Percentiles rank a stretch among this genome's conserved stretches.
phyloP scores from a whole-genome alignment of 169 alveolate genomes.

The Plasmodium malariae region DNA sequence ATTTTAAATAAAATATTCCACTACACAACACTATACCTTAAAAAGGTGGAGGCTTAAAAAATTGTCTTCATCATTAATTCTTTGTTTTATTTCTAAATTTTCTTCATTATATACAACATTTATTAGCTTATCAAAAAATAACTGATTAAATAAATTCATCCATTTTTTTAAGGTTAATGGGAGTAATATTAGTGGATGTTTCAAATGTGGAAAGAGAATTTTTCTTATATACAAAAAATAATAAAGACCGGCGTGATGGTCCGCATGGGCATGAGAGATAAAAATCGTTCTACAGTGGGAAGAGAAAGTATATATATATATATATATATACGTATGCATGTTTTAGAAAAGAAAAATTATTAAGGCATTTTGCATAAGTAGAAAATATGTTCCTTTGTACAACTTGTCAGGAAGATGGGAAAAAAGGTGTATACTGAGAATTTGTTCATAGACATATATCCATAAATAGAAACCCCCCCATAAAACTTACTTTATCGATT shows the following conservation, averaged over 20 bases:
- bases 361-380: not conserved
- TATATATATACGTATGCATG: not conserved
- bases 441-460: not conserved
- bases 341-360: no score
- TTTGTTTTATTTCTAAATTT: slow-evolving; percentile 51
- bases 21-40: slow-evolving; percentile 21
- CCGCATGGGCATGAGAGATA: slow-evolving; percentile 92
- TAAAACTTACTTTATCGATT: slow-evolving; percentile 77
- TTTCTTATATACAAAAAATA: slow-evolving; percentile 81
- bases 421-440: no score
- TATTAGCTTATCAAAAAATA: slow-evolving; percentile 50
- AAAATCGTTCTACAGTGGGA: slow-evolving; percentile 80
- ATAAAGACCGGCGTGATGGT: slow-evolving; percentile 89
- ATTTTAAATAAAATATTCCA: not conserved
- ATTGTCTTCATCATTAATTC: slow-evolving; percentile 22
- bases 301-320: not conserved
- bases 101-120: slow-evolving; percentile 26
- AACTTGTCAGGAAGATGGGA: not conserved
- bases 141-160: slow-evolving; percentile 38
- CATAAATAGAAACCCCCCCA: slow-evolving; percentile 3
- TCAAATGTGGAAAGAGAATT: slow-evolving; percentile 57
- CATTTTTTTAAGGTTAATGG: slow-evolving; percentile 77
- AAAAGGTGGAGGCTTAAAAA: slow-evolving; percentile 23
- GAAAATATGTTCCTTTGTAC: not conserved
- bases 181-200: slow-evolving; percentile 67